Evolutionary conservation across 768 basidiomycete genomes (phyloP), one percentile per base, ranked within the genome.

Genomic region (Phanerochaete sordida): DNA sequence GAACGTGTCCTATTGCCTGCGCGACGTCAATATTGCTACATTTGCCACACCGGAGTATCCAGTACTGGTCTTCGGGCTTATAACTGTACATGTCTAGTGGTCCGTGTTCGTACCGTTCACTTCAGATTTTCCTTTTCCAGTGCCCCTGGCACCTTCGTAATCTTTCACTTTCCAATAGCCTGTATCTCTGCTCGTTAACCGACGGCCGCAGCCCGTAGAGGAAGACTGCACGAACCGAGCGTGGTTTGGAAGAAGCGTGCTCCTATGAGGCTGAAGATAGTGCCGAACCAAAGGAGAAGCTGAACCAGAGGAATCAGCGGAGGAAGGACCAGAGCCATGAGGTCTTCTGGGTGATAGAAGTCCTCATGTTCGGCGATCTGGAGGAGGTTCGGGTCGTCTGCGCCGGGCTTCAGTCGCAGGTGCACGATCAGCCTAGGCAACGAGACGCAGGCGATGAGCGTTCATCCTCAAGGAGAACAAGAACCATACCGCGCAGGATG

Each of bases 331-430:
- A 81, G 71, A 8, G 75, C 68, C n/a, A 77, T 69, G 39, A 83
- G 72, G 39, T 83, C 79, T 76, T 82, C 81, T 2, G 85, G 77
- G 64, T 83, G 82, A 62, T 81, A 82, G 57, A 84, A 80, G 65
- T 86, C 39, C 64, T 88, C 84, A 63, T 88, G 85, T 54, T 73
- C 69, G 0, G 72, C 64, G 49, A 89, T 86, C 50, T 79, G 77
- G 65, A 54, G 76, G 2, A 70, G 52, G 0, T 70, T 75, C 21
- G 72, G 68, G 45, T 70, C 69, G 67, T 83, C 76, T 60, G 61
- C 39, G 63, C 62, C 26, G 0, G 60, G 59, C 47, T 71, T 75
- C n/a, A 89, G 76, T 2, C 74, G 80, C 46, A 88, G 66, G 51
- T 81, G 79, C 27, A 80, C 76, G 24, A 84, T 43, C 45, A 85